Conservation (phyloP, 2,329 filamentous ascomycete species). For the Paecilomyces sp. region DNA sequence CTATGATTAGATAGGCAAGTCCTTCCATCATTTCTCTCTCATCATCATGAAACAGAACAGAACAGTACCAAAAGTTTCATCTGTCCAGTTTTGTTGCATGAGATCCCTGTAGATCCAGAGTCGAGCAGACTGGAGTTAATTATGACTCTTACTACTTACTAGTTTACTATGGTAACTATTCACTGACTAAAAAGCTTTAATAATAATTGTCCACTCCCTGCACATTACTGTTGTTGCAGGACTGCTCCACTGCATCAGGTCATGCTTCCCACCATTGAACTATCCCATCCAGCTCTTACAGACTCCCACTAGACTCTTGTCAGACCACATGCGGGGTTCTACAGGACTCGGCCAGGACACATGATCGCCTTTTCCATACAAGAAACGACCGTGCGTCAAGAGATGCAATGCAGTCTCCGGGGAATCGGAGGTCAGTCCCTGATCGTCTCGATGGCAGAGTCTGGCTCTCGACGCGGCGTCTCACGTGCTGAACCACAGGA, state of each 20-base stretch:
- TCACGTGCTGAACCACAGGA: not conserved
- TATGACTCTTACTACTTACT: too few species aligned
- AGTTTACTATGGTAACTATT: too few species aligned
- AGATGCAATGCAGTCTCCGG: not conserved
- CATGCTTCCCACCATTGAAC: not conserved
- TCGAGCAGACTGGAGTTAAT: not conserved
- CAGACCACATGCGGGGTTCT: not conserved
- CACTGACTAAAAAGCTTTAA: too few species aligned
- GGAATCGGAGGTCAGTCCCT: not conserved
- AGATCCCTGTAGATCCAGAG: not conserved
- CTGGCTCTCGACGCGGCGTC: not conserved
- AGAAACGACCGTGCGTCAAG: not conserved
- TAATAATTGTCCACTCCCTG: not conserved
- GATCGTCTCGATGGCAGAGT: not conserved
- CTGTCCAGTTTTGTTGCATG: not conserved
- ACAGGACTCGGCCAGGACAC: not conserved
- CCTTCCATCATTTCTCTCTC: not conserved
- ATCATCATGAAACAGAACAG: not conserved
- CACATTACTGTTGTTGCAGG: not conserved
- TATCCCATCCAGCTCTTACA: not conserved
- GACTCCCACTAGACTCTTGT: not conserved
- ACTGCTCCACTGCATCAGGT: not conserved
- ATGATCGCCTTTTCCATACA: not conserved
- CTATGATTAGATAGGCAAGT: not conserved
- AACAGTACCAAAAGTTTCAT: not conserved